Percentiles rank a stretch among this genome's conserved stretches.
phyloP scores from a whole-genome alignment of 2,329 filamentous ascomycete species.

The Venturia asperata region DNA sequence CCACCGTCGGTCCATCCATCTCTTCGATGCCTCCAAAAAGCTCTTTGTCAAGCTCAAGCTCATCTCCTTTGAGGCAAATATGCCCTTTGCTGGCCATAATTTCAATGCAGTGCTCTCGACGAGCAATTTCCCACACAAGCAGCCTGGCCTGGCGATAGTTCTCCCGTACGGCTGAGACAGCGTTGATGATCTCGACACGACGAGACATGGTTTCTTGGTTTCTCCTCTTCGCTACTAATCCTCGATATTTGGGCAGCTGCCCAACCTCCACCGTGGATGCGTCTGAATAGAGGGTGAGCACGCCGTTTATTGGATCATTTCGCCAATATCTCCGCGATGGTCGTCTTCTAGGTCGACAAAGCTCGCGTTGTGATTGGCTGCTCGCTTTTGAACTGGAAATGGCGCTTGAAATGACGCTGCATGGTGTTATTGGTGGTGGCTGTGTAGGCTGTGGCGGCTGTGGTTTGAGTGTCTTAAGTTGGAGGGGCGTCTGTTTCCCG shows the following conservation, averaged over 20 bases:
- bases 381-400: neutral
- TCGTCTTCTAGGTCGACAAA: neutral
- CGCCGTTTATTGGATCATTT: neutral
- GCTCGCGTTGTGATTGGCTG: neutral
- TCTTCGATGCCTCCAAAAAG: conserved; percentile 7
- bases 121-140: conserved; percentile 3
- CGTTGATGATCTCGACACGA: conserved; percentile 11
- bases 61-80: neutral
- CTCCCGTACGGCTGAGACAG: neutral
- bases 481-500: neutral
- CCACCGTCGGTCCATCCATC: neutral
- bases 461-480: neutral
- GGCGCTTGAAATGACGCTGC: neutral
- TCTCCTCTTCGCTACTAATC: neutral
- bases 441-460: neutral
- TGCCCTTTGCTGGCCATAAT: neutral
- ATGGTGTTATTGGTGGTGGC: neutral
- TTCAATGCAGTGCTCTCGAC: neutral
- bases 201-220: conserved; percentile 4
- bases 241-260: conserved; percentile 8
- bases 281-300: neutral
- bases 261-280: neutral
- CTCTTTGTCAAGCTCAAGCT: conserved; percentile 5
- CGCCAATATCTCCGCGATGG: neutral
- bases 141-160: neutral